Conservation (phyloP, 345 rosid species). For the Salix udensis region DNA sequence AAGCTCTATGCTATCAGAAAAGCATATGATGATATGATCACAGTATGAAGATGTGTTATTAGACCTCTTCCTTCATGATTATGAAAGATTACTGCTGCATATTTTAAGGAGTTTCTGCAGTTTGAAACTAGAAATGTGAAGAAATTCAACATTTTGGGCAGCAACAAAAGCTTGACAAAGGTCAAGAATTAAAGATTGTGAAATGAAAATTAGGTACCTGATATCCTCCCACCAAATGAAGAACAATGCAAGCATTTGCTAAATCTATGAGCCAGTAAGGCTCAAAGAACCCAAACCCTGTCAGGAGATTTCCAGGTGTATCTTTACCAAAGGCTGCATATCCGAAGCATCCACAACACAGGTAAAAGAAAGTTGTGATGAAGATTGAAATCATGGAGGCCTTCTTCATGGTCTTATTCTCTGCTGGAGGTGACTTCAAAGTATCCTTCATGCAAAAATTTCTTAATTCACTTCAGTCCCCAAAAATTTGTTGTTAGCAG, state of each 20-base stretch:
- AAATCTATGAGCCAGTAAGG: conserved; percentile 24
- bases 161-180: too few species aligned
- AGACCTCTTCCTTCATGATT: too few species aligned
- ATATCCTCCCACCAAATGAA: conserved; percentile 32
- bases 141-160: too few species aligned
- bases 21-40: too few species aligned
- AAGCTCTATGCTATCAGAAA: background rate
- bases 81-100: too few species aligned
- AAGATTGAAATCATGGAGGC: conserved; percentile 23
- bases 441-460: conserved; percentile 30
- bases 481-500: background rate
- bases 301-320: conserved; percentile 33
- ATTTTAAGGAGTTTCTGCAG: too few species aligned
- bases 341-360: conserved; percentile 40
- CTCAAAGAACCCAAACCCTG: conserved; percentile 25
- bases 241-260: conserved; percentile 28
- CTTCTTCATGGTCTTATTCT: conserved; percentile 39
- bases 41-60: too few species aligned
- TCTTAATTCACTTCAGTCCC: background rate
- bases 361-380: conserved; percentile 36
- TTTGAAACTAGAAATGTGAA: too few species aligned
- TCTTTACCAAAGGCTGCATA: conserved; percentile 39
- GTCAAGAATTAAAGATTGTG: background rate
- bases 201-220: conserved; percentile 37
- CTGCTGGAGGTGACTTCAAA: conserved; percentile 36